Percentiles rank a stretch among this genome's conserved stretches.
phyloP scores from a whole-genome alignment of 352 stramenopile genomes.

The Thalassiosira mediterranea region DNA sequence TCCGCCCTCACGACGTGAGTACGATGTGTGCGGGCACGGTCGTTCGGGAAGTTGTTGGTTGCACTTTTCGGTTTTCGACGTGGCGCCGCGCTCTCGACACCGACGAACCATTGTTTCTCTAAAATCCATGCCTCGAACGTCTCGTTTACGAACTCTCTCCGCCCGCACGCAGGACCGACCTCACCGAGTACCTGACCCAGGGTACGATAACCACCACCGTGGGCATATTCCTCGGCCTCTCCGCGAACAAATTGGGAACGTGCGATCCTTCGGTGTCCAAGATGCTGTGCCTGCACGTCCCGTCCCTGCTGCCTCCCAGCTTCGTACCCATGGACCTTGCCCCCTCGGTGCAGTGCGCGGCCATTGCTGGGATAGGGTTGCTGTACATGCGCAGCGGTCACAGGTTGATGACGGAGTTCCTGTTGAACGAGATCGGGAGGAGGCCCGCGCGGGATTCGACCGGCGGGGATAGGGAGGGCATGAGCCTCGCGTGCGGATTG shows the following conservation, averaged over 20 bases:
- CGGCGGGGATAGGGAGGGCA: slow-evolving; percentile 90
- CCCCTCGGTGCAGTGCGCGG: slow-evolving; percentile 92
- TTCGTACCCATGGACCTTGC: slow-evolving; percentile 96
- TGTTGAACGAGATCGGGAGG: slow-evolving; percentile 95
- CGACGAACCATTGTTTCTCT: no score
- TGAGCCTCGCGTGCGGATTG: slow-evolving; percentile 87
- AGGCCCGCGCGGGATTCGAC: slow-evolving; percentile 70
- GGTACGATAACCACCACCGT: slow-evolving; percentile 96
- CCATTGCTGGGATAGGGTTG: slow-evolving; percentile 93
- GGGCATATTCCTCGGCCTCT: slow-evolving; percentile 95
- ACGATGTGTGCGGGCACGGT: no score
- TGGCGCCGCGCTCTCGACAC: no score
- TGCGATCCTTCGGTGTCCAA: slow-evolving; percentile 93
- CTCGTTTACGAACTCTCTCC: no score
- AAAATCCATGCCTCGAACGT: background rate
- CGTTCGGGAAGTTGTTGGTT: background rate
- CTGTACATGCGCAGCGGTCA: slow-evolving; percentile 95
- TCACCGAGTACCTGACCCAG: slow-evolving; percentile 98
- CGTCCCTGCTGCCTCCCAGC: slow-evolving; percentile 91
- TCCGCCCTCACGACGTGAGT: slow-evolving; percentile 86
- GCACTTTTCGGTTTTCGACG: background rate
- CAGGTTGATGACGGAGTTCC: slow-evolving; percentile 96
- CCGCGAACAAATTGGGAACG: slow-evolving; percentile 90
- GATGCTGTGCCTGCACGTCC: slow-evolving; percentile 98
- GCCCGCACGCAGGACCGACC: slow-evolving; percentile 96